A percentile compares a stretch with the other conserved stretches of the same genome.
Conservation (phyloP, 2,329 filamentous ascomycete genomes). For the Lasiodiplodia theobromae region DNA sequence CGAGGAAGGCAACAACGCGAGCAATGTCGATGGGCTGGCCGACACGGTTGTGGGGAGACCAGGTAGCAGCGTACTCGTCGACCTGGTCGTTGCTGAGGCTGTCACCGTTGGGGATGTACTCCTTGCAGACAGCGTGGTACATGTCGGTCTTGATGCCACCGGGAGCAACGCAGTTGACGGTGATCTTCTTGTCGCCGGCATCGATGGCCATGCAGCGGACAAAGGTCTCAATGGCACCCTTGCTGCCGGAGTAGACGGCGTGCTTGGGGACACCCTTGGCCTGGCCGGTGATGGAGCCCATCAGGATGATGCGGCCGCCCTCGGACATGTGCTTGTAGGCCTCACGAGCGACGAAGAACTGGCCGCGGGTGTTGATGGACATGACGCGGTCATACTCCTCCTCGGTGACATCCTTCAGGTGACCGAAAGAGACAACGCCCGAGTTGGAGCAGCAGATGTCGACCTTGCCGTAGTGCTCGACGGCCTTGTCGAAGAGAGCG, state of each 20-base stretch:
- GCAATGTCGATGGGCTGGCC: slow-evolving; percentile 73
- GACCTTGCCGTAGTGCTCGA: slow-evolving; percentile 68
- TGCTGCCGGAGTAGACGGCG: slow-evolving; percentile 61
- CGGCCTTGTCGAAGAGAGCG: slow-evolving; percentile 68
- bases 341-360: slow-evolving; percentile 68
- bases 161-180: slow-evolving; percentile 67
- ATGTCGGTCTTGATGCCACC: slow-evolving; percentile 64
- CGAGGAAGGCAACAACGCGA: slow-evolving; percentile 67
- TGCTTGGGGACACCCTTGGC: slow-evolving; percentile 63
- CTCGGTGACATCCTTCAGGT: slow-evolving; percentile 61
- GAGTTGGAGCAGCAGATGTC: slow-evolving; percentile 76
- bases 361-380: slow-evolving; percentile 67
- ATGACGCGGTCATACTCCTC: slow-evolving; percentile 67
- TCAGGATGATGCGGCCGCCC: slow-evolving; percentile 61
- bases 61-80: slow-evolving; percentile 68
- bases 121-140: slow-evolving; percentile 69
- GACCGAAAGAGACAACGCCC: slow-evolving; percentile 62
- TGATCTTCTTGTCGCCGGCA: slow-evolving; percentile 62
- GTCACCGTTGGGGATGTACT: slow-evolving; percentile 67
- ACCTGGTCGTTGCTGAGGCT: slow-evolving; percentile 64
- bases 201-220: slow-evolving; percentile 63
- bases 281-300: slow-evolving; percentile 65
- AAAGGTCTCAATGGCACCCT: slow-evolving; percentile 63
- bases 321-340: slow-evolving; percentile 61
- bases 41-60: slow-evolving; percentile 70